Percentiles rank a stretch among this genome's conserved stretches.
Conservation (phyloP, 2,329 filamentous ascomycete species). For the Blastomyces emzantsi region DNA sequence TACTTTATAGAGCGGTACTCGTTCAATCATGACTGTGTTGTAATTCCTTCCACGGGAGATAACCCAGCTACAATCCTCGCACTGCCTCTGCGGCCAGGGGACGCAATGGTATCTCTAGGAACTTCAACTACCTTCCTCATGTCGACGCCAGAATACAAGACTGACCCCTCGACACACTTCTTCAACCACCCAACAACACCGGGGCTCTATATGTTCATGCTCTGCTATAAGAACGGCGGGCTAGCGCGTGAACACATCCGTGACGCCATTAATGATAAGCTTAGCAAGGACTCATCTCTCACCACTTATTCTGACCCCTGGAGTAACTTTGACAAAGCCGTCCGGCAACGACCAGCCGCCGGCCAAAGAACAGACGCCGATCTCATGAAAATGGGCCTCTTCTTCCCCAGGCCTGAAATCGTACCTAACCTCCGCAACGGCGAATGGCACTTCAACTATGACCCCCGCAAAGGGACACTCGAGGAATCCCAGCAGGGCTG, state of each 20-base stretch:
- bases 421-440: conserved; percentile 83
- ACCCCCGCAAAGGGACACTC: conserved; percentile 40
- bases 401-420: conserved; percentile 91
- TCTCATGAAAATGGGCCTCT: conserved; percentile 78
- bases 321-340: conserved; percentile 68
- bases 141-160: conserved; percentile 85
- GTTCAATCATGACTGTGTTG: conserved; percentile 63
- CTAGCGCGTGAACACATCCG: conserved; percentile 85
- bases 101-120: conserved; percentile 89
- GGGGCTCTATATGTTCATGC: conserved; percentile 98
- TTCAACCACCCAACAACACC: conserved; percentile 93
- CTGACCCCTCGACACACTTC: conserved; percentile 88
- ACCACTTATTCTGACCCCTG: conserved; percentile 50
- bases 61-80: conserved; percentile 94
- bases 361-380: conserved; percentile 49
- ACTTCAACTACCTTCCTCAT: conserved; percentile 97
- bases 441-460: conserved; percentile 71
- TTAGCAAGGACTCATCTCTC: conserved; percentile 25
- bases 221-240: conserved; percentile 98
- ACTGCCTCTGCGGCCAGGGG: conserved; percentile 73
- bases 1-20: conserved; percentile 77
- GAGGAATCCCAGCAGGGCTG: conserved; percentile 47
- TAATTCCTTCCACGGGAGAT: conserved; percentile 87
- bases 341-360: conserved; percentile 60
- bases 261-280: conserved; percentile 58